phyloP scores from a whole-genome alignment of 2,329 filamentous ascomycete species.

The Cryphonectria naterciae region DNA sequence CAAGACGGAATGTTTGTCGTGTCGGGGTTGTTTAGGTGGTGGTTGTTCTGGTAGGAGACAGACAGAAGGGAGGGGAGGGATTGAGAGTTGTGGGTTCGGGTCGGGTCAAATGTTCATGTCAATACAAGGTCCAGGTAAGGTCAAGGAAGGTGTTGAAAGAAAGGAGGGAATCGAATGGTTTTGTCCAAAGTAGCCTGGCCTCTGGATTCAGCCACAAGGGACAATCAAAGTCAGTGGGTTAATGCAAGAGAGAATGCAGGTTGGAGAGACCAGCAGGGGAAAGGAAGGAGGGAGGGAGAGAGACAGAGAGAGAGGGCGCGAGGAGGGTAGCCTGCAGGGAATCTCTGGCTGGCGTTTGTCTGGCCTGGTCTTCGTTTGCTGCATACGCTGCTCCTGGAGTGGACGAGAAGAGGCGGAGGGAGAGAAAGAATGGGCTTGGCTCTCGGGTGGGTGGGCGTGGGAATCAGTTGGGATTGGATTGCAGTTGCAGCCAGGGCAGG shows the following conservation, averaged over 20 bases:
- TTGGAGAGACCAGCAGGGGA: slow-evolving; percentile 21
- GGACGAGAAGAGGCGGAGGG: slow-evolving; percentile 27
- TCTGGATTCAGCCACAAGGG: not conserved
- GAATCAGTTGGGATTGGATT: slow-evolving; percentile 19
- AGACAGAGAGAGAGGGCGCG: not conserved
- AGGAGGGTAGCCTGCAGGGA: slow-evolving; percentile 23
- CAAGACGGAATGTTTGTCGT: slow-evolving; percentile 12
- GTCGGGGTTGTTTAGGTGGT: not conserved
- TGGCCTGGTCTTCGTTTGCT: slow-evolving; percentile 7
- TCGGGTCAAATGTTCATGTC: slow-evolving; percentile 1
- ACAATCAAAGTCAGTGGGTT: not conserved
- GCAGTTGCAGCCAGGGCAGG: slow-evolving; percentile 18
- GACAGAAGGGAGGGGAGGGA: not conserved
- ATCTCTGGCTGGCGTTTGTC: slow-evolving; percentile 14
- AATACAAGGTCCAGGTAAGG: slow-evolving; percentile 11
- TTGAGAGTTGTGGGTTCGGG: not conserved
- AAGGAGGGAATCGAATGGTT: slow-evolving; percentile 29
- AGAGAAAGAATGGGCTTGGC: not conserved
- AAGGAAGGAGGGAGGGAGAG: slow-evolving; percentile 21
- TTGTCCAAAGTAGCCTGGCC: slow-evolving; percentile 11
- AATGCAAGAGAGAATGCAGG: slow-evolving; percentile 20
- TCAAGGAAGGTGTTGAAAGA: slow-evolving; percentile 24
- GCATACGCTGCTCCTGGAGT: slow-evolving; percentile 10
- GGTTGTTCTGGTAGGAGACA: not conserved
- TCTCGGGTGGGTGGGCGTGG: slow-evolving; percentile 5